phyloP scores from a whole-genome alignment of 2,329 filamentous ascomycete genomes.

The Escovopsis weberi region DNA sequence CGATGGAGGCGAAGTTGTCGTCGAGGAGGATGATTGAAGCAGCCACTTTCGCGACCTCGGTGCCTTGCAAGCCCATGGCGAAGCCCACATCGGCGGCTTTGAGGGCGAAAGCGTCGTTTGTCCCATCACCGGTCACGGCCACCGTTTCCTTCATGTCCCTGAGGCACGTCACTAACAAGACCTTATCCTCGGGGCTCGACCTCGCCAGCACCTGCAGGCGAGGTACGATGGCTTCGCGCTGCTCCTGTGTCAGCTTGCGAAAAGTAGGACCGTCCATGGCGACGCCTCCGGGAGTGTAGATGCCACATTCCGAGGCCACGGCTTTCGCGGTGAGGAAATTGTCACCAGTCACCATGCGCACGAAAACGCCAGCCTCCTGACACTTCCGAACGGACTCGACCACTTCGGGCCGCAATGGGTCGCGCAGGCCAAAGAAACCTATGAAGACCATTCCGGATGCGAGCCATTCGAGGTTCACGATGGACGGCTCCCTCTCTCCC shows the following conservation, averaged over 20 bases:
- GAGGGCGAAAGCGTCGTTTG: constrained; percentile 50
- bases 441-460: constrained; percentile 33
- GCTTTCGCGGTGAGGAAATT: constrained; percentile 30
- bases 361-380: constrained; percentile 48
- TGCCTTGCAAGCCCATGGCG: constrained; percentile 53
- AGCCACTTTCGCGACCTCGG: constrained; percentile 52
- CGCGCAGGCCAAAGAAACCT: constrained; percentile 47
- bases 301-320: constrained; percentile 28
- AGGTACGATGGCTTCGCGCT: constrained; percentile 37
- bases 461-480: constrained; percentile 23
- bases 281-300: constrained; percentile 46
- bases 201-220: constrained; percentile 53
- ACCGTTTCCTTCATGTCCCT: constrained; percentile 52
- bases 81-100: constrained; percentile 54
- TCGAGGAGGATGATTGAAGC: constrained; percentile 51
- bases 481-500: constrained; percentile 15
- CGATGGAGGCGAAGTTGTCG: constrained; percentile 51
- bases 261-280: constrained; percentile 44
- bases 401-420: constrained; percentile 50
- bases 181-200: constrained; percentile 56
- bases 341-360: constrained; percentile 47
- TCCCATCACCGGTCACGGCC: constrained; percentile 52
- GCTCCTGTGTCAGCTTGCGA: constrained; percentile 36
- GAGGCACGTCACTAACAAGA: constrained; percentile 47
- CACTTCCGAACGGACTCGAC: constrained; percentile 47